Evolutionary conservation across 805 yeast genomes (phyloP), one percentile per base, ranked within the genome.

Genomic region (Nakazawaea siamensis): DNA sequence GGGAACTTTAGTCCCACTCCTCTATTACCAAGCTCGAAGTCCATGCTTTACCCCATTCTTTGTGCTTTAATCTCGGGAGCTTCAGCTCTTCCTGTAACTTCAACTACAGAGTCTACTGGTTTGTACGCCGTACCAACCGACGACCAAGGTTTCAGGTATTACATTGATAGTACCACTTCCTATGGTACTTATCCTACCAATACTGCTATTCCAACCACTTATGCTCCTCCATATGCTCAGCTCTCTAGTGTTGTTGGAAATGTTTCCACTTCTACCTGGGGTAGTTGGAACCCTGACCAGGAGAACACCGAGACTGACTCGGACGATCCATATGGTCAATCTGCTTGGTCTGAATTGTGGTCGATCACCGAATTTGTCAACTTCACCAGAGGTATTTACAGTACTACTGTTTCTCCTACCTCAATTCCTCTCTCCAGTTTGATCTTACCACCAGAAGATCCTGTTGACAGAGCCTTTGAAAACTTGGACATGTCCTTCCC

Each of bases 211-310:
- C 27, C 42, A 5, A 18, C 31, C 8, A 46, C 45, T 16, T 52
- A 49, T 29, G 50, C 55, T 11, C 53, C 54, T 3, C 26, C 27
- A n/a, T 35, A 35, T 25, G 24, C 38, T 3, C 27, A 29, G 11
- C 26, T 35, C 8, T n/a, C 29, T 5, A 8, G 27, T n/a, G 23
- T 35, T 16, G 21, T 29, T 18, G 36, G 36, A 13, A 9, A 9
- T 10, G 20, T 18, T 15, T 35, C 38, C 23, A 35, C 38, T 16
- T 29, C 38, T 8, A 35, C 38, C 11, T 35, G 38, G 38, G 38
- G 38, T 14, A 35, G 25, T 18, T 35, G 38, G 38, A n/a, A 18
- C 14, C 38, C 38, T 7, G 27, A 29, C 19, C 34, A 29, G 12
- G 29, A 33, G 4, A 23, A 18, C 7, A 18, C 24, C 18, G 24